Base-by-base conservation (phyloP, 2,329 filamentous ascomycete species). In the Neonectria ditissima region DNA sequence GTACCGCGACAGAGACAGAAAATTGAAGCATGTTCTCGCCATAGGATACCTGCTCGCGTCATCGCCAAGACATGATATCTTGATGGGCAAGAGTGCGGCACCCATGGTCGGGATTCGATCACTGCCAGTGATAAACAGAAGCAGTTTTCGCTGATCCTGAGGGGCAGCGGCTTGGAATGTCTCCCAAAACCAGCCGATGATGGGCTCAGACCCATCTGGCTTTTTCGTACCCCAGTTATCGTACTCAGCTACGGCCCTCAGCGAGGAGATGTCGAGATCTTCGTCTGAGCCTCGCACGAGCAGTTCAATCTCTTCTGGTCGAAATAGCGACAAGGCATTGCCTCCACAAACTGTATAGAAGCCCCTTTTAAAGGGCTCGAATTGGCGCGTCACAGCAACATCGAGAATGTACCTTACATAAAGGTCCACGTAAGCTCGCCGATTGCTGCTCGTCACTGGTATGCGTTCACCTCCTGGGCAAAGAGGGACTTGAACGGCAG, bases 311-410 rank as follows among this genome's bases (percentile, higher is more conserved):
- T 97, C 94, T 76, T 97, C 94, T 0, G 94, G 91, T 16, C 92
- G 88, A 78, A 97, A 97, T 2, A 97, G 85, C 1, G 91, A 93
- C 37, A 97, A 83, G 0, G 94, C 94, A 75, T 96, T 97, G 37
- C 94, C 93, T 37, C 91, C 92, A 75, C 93, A 97, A 28, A 97
- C 93, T 0, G 92, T 97, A 77, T 93, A 97, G 79, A 97, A 97
- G 1, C 94, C 94, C 58, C 94, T 88, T 76, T 96, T 96, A 83
- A 97, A 97, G 1, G 94, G 94, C 75, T 97, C 93, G 68, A 97
- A 97, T 74, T 97, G 94, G 43, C 92, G 87, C 41, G 87, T 82
- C 1, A 97, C 91, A 1, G 92, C 87, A 7, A 85, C 89, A 72
- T 97, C 93, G 11, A 97, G 87, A 10, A 95, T 78, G 75, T 95